Evolutionary conservation across 257 asterid species (phyloP).

Genomic region (Penstemon eatonii): DNA sequence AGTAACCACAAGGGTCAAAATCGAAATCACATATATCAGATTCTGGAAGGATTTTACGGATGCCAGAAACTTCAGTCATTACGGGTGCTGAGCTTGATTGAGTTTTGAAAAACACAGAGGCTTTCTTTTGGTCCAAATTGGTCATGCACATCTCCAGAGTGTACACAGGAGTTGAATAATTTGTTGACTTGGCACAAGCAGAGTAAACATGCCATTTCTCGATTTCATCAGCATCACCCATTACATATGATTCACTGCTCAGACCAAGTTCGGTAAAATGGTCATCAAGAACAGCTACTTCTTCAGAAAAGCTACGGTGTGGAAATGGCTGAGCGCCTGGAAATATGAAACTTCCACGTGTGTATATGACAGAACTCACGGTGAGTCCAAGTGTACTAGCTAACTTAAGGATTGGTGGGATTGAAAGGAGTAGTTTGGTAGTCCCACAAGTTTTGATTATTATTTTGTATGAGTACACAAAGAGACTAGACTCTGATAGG

Average conservation of each 20-base stretch:
- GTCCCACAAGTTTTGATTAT: conserved; percentile 60
- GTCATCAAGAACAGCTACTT: conserved; percentile 35
- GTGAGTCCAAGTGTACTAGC: conserved; percentile 35
- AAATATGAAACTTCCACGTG: conserved; percentile 45
- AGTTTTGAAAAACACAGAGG: conserved; percentile 43
- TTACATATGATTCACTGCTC: conserved; percentile 33
- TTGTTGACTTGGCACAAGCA: conserved; percentile 37
- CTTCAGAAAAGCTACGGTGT: conserved; percentile 40
- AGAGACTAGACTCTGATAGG: conserved; percentile 65
- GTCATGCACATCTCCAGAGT: conserved; percentile 70
- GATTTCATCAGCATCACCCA: conserved; percentile 31
- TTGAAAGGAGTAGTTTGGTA: conserved; percentile 50
- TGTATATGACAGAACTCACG: conserved; percentile 48
- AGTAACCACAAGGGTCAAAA: conserved; percentile 67
- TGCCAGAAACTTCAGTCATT: conserved; percentile 58
- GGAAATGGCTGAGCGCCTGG: conserved; percentile 43
- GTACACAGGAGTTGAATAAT: conserved; percentile 26
- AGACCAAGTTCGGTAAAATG: conserved; percentile 32
- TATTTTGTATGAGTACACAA: conserved; percentile 52
- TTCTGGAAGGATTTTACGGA: conserved; percentile 48
- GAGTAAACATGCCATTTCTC: conserved; percentile 61
- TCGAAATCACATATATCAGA: conserved; percentile 57
- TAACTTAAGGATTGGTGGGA: conserved; percentile 43
- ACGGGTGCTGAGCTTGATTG: conserved; percentile 47
- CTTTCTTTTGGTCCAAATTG: conserved; percentile 40